phyloP scores from a whole-genome alignment of 2,329 filamentous ascomycete species.

The Paraconiothyrium brasiliense region DNA sequence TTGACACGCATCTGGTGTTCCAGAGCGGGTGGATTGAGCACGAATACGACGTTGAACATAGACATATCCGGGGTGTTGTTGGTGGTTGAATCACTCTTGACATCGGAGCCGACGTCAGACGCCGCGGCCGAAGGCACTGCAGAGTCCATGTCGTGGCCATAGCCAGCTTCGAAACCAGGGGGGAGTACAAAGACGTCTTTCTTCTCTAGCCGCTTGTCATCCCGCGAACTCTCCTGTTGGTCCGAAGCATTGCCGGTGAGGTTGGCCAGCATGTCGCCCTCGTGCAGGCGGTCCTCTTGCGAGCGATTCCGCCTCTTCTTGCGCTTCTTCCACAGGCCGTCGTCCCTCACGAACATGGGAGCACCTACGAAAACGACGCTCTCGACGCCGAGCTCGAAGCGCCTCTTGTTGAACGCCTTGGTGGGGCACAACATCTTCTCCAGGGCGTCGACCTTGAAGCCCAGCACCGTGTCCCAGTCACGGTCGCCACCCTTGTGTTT shows the following conservation, averaged over 20 bases:
- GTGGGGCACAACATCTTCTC: constrained; percentile 52
- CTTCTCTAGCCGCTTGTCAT: constrained; percentile 12
- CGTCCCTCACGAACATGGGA: constrained; percentile 54
- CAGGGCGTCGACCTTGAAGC: constrained; percentile 51
- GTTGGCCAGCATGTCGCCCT: constrained; percentile 32
- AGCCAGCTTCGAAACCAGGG: constrained; percentile 51
- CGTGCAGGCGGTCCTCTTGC: constrained; percentile 31
- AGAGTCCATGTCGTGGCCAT: constrained; percentile 49
- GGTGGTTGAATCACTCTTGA: constrained; percentile 51
- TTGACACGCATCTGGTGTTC: constrained; percentile 77
- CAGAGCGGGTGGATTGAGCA: constrained; percentile 80
- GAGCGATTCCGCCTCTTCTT: constrained; percentile 43
- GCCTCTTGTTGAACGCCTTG: constrained; percentile 50
- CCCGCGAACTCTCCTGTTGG: constrained; percentile 3
- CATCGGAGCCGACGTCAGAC: constrained; percentile 51
- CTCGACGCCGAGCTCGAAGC: constrained; percentile 53
- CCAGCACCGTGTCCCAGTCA: constrained; percentile 52
- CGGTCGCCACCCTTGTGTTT: constrained; percentile 40
- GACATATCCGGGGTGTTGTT: constrained; percentile 77
- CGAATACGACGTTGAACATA: constrained; percentile 98
- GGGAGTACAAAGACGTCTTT: constrained; percentile 45
- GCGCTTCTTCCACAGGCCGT: constrained; percentile 52
- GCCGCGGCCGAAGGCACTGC: constrained; percentile 38
- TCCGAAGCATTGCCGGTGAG: constrained; percentile 32
- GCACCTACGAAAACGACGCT: constrained; percentile 52